Conservation (phyloP, 169 alveolate genomes). For the Eimeria necatrix region DNA sequence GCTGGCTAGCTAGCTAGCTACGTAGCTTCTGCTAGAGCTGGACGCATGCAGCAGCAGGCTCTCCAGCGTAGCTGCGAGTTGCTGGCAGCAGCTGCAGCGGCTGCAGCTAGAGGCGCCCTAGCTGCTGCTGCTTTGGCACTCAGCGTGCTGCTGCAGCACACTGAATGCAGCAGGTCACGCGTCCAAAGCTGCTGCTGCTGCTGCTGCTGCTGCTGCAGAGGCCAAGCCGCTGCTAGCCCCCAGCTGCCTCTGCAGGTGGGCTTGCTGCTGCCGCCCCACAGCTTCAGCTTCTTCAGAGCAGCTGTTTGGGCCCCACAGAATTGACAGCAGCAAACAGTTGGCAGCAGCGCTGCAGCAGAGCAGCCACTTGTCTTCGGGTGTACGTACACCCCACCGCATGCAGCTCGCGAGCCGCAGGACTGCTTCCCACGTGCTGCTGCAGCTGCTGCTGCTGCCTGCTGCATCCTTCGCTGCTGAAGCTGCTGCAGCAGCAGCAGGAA, state of each 20-base stretch:
- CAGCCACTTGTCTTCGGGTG: conserved; percentile 56
- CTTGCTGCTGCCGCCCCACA: conserved; percentile 44
- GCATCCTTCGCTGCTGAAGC: background rate
- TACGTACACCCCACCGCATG: conserved; percentile 46
- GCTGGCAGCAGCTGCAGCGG: background rate
- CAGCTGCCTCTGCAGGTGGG: conserved; percentile 67
- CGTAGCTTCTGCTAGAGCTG: no score
- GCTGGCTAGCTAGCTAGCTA: no score
- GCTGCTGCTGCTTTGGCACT: conserved; percentile 16
- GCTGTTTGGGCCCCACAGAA: background rate
- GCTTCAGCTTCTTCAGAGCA: background rate
- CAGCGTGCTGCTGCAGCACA: background rate
- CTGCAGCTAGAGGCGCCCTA: background rate
- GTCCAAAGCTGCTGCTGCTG: background rate
- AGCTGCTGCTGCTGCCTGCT: background rate
- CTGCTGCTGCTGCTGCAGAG: conserved; percentile 61
- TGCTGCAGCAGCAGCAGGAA: conserved; percentile 28
- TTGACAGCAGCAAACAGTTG: conserved; percentile 28
- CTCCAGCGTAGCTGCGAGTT: no score
- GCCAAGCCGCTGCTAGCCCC: conserved; percentile 42
- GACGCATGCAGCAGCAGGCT: no score
- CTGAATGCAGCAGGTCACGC: background rate
- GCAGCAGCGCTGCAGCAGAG: conserved; percentile 43
- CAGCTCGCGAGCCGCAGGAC: conserved; percentile 7
- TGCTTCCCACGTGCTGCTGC: conserved; percentile 54